Evolutionary conservation across 148 eudicot genomes (phyloP).

Genomic region (Amaranthus palmeri): DNA sequence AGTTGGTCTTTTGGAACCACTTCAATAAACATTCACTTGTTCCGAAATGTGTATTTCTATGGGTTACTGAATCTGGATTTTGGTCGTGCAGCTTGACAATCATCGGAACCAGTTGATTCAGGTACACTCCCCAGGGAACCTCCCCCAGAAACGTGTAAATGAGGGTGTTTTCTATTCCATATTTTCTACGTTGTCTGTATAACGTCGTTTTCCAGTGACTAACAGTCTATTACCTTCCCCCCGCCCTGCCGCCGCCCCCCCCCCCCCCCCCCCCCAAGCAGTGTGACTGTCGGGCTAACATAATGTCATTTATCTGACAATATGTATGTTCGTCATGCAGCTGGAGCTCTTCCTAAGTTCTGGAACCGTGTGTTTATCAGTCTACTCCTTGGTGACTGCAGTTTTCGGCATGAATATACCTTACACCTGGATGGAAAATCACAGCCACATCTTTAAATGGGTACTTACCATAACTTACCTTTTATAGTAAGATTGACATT

Average conservation of each 20-base stretch:
- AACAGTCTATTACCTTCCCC: no score
- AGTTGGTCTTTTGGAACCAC: background rate
- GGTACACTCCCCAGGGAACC: conserved; percentile 23
- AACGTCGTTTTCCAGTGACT: no score
- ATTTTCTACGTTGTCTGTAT: no score
- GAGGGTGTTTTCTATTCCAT: no score
- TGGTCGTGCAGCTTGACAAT: conserved; percentile 66
- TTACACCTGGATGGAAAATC: conserved; percentile 45
- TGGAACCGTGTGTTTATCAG: conserved; percentile 54
- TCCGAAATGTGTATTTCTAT: conserved; percentile 5
- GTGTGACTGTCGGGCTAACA: no score
- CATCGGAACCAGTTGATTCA: conserved; percentile 76
- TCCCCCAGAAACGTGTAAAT: no score
- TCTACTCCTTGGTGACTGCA: conserved; percentile 55
- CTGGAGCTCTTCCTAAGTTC: conserved; percentile 67
- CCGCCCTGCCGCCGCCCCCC: no score
- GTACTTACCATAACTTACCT: conserved; percentile 29
- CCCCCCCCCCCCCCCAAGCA: no score
- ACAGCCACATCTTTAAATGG: conserved; percentile 59
- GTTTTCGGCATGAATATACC: conserved; percentile 77
- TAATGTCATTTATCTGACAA: no score
- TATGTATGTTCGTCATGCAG: conserved; percentile 31
- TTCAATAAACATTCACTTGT: background rate
- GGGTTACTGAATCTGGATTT: conserved; percentile 12
- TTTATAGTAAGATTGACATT: no score